phyloP scores from a whole-genome alignment of 148 eudicot species.

The Nyssa sinensis region DNA sequence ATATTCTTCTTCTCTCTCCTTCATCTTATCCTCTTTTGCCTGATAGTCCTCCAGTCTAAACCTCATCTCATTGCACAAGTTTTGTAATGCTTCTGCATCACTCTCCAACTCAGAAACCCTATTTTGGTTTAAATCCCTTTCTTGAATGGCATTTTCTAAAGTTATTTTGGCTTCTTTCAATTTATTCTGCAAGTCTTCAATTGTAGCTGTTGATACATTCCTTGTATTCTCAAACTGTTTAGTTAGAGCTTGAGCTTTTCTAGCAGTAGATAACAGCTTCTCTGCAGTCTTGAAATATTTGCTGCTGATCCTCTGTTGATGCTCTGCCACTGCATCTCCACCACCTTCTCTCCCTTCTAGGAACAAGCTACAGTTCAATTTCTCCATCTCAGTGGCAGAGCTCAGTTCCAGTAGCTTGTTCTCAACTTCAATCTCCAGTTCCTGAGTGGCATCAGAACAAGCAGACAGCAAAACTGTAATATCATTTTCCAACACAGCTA shows the following conservation, averaged over 20 bases:
- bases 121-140: slow-evolving; percentile 42
- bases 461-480: slow-evolving; percentile 50
- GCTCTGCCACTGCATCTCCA: slow-evolving; percentile 18
- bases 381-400: slow-evolving; percentile 35
- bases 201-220: slow-evolving; percentile 25
- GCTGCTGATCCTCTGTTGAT: slow-evolving; percentile 26
- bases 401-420: slow-evolving; percentile 26
- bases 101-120: slow-evolving; percentile 54
- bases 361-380: slow-evolving; percentile 13
- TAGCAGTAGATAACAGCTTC: slow-evolving; percentile 45
- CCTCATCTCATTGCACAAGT: slow-evolving; percentile 48
- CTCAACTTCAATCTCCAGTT: slow-evolving; percentile 37
- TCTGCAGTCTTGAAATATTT: slow-evolving; percentile 34
- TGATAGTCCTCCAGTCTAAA: slow-evolving; percentile 45
- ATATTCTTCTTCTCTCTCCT: slow-evolving; percentile 58
- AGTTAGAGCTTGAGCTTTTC: slow-evolving; percentile 42
- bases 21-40: slow-evolving; percentile 40
- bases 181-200: slow-evolving; percentile 50
- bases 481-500: slow-evolving; percentile 47
- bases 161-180: slow-evolving; percentile 43
- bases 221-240: slow-evolving; percentile 40
- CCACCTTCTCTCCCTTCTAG: slow-evolving; percentile 17
- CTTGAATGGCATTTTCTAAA: slow-evolving; percentile 45
- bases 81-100: slow-evolving; percentile 49
- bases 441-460: slow-evolving; percentile 53